phyloP scores from a whole-genome alignment of 306 rosid species.

The Cucumis cinereus region DNA sequence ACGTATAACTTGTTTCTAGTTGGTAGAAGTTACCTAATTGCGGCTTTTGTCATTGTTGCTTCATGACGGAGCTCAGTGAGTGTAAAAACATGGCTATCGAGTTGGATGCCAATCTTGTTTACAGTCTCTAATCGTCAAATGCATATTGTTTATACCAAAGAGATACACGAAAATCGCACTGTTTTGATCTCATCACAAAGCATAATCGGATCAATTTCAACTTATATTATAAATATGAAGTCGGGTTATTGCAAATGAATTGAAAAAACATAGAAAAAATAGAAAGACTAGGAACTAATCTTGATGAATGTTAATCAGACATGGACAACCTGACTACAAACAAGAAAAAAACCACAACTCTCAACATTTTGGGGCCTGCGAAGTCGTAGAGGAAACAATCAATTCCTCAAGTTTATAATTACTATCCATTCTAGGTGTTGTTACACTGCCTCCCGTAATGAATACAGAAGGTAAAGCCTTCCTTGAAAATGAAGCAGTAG shows the following conservation, averaged over 20 bases:
- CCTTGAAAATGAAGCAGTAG: not conserved
- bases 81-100: not conserved
- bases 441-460: no score
- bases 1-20: conserved; percentile 2
- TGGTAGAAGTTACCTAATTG: not conserved
- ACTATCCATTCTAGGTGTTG: not conserved
- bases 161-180: not conserved
- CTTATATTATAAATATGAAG: not conserved
- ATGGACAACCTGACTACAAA: not conserved
- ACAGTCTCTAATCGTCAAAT: not conserved
- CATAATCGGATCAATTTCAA: not conserved
- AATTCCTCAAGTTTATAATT: not conserved
- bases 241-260: not conserved
- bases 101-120: not conserved
- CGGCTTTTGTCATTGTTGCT: not conserved
- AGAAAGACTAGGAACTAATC: not conserved
- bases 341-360: not conserved
- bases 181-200: not conserved
- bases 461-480: not conserved
- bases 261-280: not conserved
- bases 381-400: not conserved
- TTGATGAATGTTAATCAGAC: not conserved
- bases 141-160: not conserved
- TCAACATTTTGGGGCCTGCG: not conserved
- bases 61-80: not conserved